Evolutionary conservation across 352 stramenopile genomes (phyloP), one percentile per base, ranked within the genome.

Genomic region (Blastocystis sp.): DNA sequence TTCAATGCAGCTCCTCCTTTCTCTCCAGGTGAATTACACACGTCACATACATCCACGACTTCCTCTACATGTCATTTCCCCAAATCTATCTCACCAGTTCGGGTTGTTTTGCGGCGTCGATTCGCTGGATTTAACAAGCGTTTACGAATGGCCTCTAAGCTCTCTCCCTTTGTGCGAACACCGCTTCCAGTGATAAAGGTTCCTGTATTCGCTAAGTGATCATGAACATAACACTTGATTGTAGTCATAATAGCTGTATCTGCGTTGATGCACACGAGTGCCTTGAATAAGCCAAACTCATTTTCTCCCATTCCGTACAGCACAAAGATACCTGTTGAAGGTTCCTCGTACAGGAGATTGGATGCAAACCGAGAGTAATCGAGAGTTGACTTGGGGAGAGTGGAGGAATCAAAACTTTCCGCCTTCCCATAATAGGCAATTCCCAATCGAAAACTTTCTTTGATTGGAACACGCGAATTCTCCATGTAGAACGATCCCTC

Each of bases 221-320:
- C 69, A 24, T 80, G 43, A n/a, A 80, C 32, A 49, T 80, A 80
- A 54, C 69, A 63, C 43, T 80, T 80, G 43, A 80, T 63, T 4
- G 42, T 59, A 7, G 69, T 80, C 69, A 80, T 80, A 6, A 80
- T 12, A 6, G 39, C 69, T n/a, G 49, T 27, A 54, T 80, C 69
- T 19, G n/a, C 21, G 24, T 80, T 61, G 39, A 80, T 61, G 69
- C 69, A 80, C 43, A 80, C 69, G 3, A 80, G 43, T 11, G 43
- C 69, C 24, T 80, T 80, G 69, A 80, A 80, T 21, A 80, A 42
- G 5, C 69, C 69, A 63, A 80, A 80, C 69, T 80, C 69, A 27
- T 80, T 80, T 27, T 80, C 69, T 9, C 69, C 69, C 69, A 80
- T 63, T 59, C 69, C 69, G 24, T 59, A 32, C 21, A 80, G 43